phyloP scores from a whole-genome alignment of 2,329 filamentous ascomycete species.

The Aspergillus chevalieri region DNA sequence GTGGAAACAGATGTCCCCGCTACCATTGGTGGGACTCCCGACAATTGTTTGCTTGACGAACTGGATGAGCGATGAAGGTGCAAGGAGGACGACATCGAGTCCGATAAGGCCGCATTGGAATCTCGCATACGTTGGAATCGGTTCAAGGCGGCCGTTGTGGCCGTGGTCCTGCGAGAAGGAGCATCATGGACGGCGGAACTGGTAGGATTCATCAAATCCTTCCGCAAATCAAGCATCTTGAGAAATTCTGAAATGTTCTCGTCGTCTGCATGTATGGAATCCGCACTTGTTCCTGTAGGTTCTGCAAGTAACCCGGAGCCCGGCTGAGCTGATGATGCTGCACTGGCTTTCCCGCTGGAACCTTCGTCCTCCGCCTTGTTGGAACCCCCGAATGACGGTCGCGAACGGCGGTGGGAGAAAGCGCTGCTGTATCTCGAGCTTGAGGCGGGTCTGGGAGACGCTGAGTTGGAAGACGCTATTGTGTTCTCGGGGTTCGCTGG shows the following conservation, averaged over 20 bases:
- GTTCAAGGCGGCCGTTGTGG: slow-evolving; percentile 72
- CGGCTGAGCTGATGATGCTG: slow-evolving; percentile 53
- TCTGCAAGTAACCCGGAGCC: slow-evolving; percentile 74
- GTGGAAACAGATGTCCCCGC: slow-evolving; percentile 68
- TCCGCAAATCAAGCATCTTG: slow-evolving; percentile 79
- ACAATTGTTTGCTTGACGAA: slow-evolving; percentile 68
- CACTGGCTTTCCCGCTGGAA: slow-evolving; percentile 54
- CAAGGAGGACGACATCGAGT: slow-evolving; percentile 87
- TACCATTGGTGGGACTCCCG: slow-evolving; percentile 56
- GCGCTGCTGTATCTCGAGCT: slow-evolving; percentile 89
- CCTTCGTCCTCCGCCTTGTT: slow-evolving; percentile 50
- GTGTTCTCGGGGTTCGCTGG: slow-evolving; percentile 57
- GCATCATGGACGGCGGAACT: slow-evolving; percentile 56
- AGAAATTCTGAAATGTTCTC: slow-evolving; percentile 92
- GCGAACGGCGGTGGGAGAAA: slow-evolving; percentile 76
- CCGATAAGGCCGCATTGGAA: slow-evolving; percentile 79
- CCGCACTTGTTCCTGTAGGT: slow-evolving; percentile 57
- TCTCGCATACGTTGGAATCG: slow-evolving; percentile 87
- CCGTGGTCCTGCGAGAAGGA: slow-evolving; percentile 66
- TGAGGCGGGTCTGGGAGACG: slow-evolving; percentile 71
- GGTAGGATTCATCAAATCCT: slow-evolving; percentile 68
- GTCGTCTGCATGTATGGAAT: slow-evolving; percentile 70
- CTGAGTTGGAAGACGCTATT: slow-evolving; percentile 60
- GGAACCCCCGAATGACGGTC: slow-evolving; percentile 68
- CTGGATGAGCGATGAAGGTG: slow-evolving; percentile 76